Conservation (phyloP, 2,329 filamentous ascomycete genomes). For the Aspergillus pseudonomiae region DNA sequence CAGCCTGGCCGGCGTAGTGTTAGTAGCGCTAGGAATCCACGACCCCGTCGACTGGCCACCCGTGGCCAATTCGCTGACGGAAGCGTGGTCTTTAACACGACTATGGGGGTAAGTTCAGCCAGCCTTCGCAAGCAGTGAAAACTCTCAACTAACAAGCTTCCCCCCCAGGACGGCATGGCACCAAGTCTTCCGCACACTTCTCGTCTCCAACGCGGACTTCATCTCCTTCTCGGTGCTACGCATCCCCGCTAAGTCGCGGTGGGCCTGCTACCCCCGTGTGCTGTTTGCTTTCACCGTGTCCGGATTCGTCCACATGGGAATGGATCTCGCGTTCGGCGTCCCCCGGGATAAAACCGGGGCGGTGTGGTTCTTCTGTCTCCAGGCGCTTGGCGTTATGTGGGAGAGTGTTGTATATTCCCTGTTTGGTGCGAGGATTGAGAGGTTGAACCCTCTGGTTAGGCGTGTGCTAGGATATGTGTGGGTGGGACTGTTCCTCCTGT, state of each 20-base stretch:
- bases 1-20: constrained; percentile 6
- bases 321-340: constrained; percentile 24
- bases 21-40: constrained; percentile 10
- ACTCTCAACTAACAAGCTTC: not conserved
- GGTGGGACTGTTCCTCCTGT: constrained; percentile 20
- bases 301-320: constrained; percentile 19
- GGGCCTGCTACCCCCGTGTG: constrained; percentile 13
- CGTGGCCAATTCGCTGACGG: constrained; percentile 11
- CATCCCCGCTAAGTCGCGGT: not conserved
- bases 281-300: constrained; percentile 21
- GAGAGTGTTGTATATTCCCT: constrained; percentile 9
- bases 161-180: constrained; percentile 22
- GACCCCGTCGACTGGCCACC: constrained; percentile 24
- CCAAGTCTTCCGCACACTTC: constrained; percentile 21
- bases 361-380: constrained; percentile 23
- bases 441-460: not conserved
- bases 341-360: constrained; percentile 13
- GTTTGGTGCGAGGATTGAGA: not conserved
- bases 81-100: constrained; percentile 17
- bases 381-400: constrained; percentile 15
- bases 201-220: constrained; percentile 20
- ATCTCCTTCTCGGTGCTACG: constrained; percentile 11
- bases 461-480: constrained; percentile 19
- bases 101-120: constrained; percentile 23
- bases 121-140: not conserved